Percentiles rank a stretch among this genome's conserved stretches.
Evolutionary conservation across 129 eudicot genomes (phyloP).

Genomic region (Artemisia tridentata): DNA sequence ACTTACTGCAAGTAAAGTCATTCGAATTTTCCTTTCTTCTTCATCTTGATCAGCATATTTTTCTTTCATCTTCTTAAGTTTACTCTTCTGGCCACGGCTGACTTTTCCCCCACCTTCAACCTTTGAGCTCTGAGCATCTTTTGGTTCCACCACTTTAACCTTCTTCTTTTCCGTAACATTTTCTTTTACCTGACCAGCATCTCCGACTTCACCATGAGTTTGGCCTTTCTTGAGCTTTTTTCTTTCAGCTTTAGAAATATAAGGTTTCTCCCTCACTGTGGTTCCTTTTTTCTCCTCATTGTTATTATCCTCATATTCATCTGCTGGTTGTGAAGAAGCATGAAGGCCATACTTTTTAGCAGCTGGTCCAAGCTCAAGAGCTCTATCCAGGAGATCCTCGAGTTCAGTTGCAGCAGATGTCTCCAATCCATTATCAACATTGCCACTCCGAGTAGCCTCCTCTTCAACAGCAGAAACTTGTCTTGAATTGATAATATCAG

Average conservation of each 20-base stretch:
- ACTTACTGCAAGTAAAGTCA: conserved; percentile 94
- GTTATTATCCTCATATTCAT: conserved; percentile 24
- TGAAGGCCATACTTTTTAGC: conserved; percentile 51
- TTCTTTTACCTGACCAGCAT: conserved; percentile 31
- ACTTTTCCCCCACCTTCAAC: conserved; percentile 59
- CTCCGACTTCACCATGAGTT: conserved; percentile 38
- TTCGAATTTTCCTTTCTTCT: conserved; percentile 82
- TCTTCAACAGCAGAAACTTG: conserved; percentile 37
- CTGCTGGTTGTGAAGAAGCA: conserved; percentile 39
- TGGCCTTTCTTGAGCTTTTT: conserved; percentile 85
- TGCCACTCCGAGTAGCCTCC: conserved; percentile 11
- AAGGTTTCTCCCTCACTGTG: conserved; percentile 69
- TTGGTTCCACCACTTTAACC: conserved; percentile 25
- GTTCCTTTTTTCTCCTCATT: conserved; percentile 37
- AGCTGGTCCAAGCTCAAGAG: conserved; percentile 81
- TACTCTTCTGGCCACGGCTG: conserved; percentile 85
- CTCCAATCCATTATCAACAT: background rate
- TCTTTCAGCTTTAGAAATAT: conserved; percentile 87
- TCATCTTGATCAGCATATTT: conserved; percentile 96
- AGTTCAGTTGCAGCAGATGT: conserved; percentile 44
- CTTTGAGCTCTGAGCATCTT: conserved; percentile 40
- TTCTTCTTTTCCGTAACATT: conserved; percentile 28
- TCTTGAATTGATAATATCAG: conserved; percentile 23
- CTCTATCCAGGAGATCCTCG: conserved; percentile 84
- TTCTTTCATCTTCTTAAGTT: conserved; percentile 95